phyloP scores from a whole-genome alignment of 2,329 filamentous ascomycete genomes.

The Colletotrichum sp. region DNA sequence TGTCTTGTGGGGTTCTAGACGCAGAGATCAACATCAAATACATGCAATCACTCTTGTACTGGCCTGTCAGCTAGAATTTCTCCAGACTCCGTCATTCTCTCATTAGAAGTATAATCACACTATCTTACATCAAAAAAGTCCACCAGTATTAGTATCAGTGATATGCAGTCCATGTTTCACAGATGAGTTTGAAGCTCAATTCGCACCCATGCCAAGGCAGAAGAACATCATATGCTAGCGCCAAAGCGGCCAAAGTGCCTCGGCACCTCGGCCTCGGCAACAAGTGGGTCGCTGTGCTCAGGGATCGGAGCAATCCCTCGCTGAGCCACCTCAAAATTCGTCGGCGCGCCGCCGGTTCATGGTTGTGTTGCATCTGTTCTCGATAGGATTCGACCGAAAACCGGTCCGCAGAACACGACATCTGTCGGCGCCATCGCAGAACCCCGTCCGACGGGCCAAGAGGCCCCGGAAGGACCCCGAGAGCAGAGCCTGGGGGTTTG shows the following conservation, averaged over 20 bases:
- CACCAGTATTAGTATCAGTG: not conserved
- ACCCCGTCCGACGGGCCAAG: not conserved
- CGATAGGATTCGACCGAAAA: not conserved
- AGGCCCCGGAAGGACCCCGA: not conserved
- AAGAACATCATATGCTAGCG: not conserved
- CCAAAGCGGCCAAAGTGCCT: not conserved
- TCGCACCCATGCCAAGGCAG: not conserved
- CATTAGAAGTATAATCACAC: not conserved
- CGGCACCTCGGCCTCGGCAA: slow-evolving; percentile 14
- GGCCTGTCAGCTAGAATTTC: too few species aligned
- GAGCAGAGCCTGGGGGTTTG: not conserved
- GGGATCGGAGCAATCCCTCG: not conserved
- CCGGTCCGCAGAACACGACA: not conserved
- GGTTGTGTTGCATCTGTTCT: not conserved
- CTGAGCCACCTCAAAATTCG: not conserved
- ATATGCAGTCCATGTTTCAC: not conserved
- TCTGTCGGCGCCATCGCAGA: not conserved
- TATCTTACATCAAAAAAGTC: not conserved
- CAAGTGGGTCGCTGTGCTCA: not conserved
- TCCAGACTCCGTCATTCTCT: not conserved
- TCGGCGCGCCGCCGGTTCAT: not conserved
- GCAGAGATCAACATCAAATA: not conserved
- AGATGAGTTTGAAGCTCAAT: not conserved
- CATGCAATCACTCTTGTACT: not conserved
- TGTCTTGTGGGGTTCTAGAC: not conserved